Evolutionary conservation across 495 filamentous ascomycete species (phyloP).

Genomic region (Chlorociboria aeruginascens): DNA sequence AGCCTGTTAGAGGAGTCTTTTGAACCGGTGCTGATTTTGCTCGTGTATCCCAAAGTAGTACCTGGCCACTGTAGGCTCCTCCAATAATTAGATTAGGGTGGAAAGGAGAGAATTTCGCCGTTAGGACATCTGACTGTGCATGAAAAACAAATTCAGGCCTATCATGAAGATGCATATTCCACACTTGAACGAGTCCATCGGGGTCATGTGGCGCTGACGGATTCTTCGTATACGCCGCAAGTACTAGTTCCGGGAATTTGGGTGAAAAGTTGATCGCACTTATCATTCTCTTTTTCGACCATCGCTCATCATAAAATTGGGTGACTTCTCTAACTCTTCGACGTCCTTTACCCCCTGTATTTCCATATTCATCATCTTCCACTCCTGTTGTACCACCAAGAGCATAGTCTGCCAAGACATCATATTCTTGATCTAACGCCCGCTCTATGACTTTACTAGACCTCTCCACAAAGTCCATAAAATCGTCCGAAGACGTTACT

Average conservation of each 20-base stretch:
- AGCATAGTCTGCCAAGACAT: conserved; percentile 90
- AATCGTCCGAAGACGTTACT: conserved; percentile 84
- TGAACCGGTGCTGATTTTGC: conserved; percentile 80
- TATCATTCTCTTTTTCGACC: conserved; percentile 96
- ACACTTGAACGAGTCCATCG: conserved; percentile 87
- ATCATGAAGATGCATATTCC: conserved; percentile 90
- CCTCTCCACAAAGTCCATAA: conserved; percentile 87
- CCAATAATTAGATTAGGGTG: conserved; percentile 93
- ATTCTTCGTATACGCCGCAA: conserved; percentile 94
- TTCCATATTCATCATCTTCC: conserved; percentile 64
- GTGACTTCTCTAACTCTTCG: conserved; percentile 74
- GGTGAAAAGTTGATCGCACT: conserved; percentile 86
- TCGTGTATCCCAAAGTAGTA: conserved; percentile 96
- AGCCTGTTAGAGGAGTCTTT: conserved; percentile 87
- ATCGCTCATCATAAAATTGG: conserved; percentile 89
- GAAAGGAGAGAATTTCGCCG: conserved; percentile 93
- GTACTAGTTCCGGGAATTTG: conserved; percentile 86
- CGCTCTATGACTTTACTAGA: conserved; percentile 96
- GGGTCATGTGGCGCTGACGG: conserved; percentile 90
- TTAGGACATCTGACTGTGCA: conserved; percentile 88
- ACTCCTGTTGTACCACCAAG: conserved; percentile 54
- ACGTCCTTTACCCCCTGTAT: conserved; percentile 58
- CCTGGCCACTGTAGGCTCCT: conserved; percentile 90
- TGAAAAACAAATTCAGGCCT: conserved; percentile 95
- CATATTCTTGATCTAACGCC: conserved; percentile 83